phyloP scores from a whole-genome alignment of 208 protist genomes.

The Entamoeba invadens region DNA sequence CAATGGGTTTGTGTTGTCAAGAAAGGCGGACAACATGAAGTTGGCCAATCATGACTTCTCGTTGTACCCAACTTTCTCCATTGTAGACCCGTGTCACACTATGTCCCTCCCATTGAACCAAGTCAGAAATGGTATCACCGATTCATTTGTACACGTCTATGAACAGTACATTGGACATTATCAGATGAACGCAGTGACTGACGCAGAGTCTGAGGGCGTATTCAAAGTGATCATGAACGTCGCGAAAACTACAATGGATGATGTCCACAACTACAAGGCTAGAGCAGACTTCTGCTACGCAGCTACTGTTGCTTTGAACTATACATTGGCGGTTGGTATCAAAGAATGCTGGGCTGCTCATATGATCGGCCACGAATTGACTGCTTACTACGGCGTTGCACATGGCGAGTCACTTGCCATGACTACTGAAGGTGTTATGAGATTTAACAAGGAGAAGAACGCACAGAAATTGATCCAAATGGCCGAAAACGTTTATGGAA shows the following conservation, averaged over 20 bases:
- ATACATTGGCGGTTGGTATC: not conserved
- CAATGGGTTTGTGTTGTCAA: not conserved
- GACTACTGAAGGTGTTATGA: not conserved
- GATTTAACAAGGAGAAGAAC: not conserved
- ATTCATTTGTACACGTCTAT: constrained; percentile 11
- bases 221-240: not conserved
- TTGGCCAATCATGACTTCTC: too few relatives aligned
- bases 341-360: constrained; percentile 4
- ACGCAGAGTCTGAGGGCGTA: not conserved
- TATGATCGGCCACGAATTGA: not conserved
- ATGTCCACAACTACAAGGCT: not conserved
- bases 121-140: constrained; percentile 12
- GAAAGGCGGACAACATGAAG: not conserved
- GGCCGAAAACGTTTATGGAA: not conserved
- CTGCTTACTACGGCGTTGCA: not conserved
- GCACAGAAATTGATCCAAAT: not conserved
- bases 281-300: constrained; percentile 10
- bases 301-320: constrained; percentile 12
- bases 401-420: not conserved
- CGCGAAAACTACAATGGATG: not conserved
- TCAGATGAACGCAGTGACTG: not conserved
- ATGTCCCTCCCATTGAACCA: not conserved
- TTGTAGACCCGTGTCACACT: constrained; percentile 2
- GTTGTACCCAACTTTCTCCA: not conserved
- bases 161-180: constrained; percentile 3